Base-by-base conservation (phyloP, 2,329 filamentous ascomycete species). In the Rutstroemia sydowiana region DNA sequence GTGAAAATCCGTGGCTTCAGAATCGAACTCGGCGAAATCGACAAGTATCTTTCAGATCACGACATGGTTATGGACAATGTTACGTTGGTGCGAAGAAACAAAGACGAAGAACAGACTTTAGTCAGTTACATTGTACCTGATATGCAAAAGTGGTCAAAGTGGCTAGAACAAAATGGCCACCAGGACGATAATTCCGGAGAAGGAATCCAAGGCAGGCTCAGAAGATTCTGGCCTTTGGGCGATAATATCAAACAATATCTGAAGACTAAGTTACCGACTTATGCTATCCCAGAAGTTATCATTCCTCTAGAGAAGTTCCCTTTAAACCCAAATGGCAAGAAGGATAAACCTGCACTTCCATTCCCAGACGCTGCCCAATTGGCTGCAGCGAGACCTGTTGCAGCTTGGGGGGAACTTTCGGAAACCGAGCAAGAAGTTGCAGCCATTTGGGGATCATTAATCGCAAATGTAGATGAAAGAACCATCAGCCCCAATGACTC, bases 1-100 rank as follows among this genome's bases (percentile, higher is more conserved):
- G 88, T 96, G 72, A 98, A 97, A 75, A 92, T 97, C 59, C 85
- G 93, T 55, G 92, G 92, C 1, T 97, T 96, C 76, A 79, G 92
- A 55, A 95, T 98, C 60, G 93, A 98, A 71, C 82, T 97, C 42
- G 86, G 85, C 57, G 93, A 97, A 60, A 96, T 97, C 59, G 91
- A 97, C 68, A 86, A 77, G 39, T 85, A 95, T 66, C 72, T 96
- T 43, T 86, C 82, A 49, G 78, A 82, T 41, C 81, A 88, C 69
- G 82, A 80, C 1, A 71, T 95, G 21, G 79, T 97, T 21, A 78
- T 88, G 37, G 92, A 97, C 59, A 89, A 87, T 69, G 84, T 88
- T 59, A 97, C 92, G 0, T 72, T 97, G 2, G 81, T 97, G 3
- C 81, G 88, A 67, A 81, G 88, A 69, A 85, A 95, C 69, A 84